A percentile compares a stretch with the other conserved stretches of the same genome.
These are phyloP conservation scores for Suhomyces anneliseae DNA, from an alignment of 1,139 yeast genomes.

Conservation along the genomic window DNA sequence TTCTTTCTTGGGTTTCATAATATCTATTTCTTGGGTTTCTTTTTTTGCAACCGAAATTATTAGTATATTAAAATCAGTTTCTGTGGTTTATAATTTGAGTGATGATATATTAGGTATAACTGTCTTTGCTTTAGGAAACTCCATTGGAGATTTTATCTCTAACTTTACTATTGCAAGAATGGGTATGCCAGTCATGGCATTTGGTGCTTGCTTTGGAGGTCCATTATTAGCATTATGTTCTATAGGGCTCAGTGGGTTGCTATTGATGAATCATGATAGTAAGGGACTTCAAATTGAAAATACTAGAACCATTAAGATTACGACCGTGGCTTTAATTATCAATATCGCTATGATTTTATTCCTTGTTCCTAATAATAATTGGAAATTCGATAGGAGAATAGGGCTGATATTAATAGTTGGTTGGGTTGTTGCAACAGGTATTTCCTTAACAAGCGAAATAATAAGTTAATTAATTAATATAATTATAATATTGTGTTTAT, in stretches of 20 bases:
- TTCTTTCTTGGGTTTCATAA: slow-evolving; percentile 60
- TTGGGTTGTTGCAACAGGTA: slow-evolving; percentile 53
- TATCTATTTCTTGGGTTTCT: slow-evolving; percentile 74
- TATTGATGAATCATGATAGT: slow-evolving; percentile 36
- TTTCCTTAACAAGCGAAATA: slow-evolving; percentile 31
- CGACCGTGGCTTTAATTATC: slow-evolving; percentile 29
- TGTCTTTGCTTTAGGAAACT: slow-evolving; percentile 89
- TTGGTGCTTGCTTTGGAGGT: slow-evolving; percentile 94
- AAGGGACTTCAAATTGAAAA: slow-evolving; percentile 13
- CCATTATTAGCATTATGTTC: slow-evolving; percentile 60
- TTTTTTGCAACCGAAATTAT: slow-evolving; percentile 77
- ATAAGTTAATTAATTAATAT: not conserved
- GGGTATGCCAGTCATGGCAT: slow-evolving; percentile 91
- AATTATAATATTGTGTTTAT: not conserved
- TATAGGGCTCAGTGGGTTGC: slow-evolving; percentile 58
- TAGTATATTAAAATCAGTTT: slow-evolving; percentile 60
- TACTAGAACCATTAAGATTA: slow-evolving; percentile 19
- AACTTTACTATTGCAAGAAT: slow-evolving; percentile 79
- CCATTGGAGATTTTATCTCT: slow-evolving; percentile 85
- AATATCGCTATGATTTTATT: slow-evolving; percentile 55
- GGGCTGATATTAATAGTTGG: slow-evolving; percentile 43
- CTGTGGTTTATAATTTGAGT: slow-evolving; percentile 60
- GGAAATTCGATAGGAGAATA: slow-evolving; percentile 62
- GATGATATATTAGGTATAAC: slow-evolving; percentile 82
- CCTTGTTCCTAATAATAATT: slow-evolving; percentile 59